These are phyloP conservation scores for Beta macrorhiza DNA, from an alignment of 179 eudicot genomes.

Conservation along the genomic window DNA sequence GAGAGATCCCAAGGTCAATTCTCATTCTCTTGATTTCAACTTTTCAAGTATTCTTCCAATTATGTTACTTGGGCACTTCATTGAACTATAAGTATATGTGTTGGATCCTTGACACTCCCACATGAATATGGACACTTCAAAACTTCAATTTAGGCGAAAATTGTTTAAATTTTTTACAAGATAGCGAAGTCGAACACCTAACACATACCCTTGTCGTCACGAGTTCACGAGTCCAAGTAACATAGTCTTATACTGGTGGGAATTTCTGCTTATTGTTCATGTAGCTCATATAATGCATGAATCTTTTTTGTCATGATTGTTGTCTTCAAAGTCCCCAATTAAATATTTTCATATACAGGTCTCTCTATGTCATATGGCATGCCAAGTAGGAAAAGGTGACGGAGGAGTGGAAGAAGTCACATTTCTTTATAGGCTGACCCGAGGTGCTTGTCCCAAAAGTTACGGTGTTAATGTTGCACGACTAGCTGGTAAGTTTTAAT, in stretches of 20 bases:
- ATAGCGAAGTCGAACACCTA: too few relatives aligned
- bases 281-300: not conserved
- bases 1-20: slow-evolving; percentile 55
- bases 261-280: not conserved
- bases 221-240: too few relatives aligned
- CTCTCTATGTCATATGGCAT: slow-evolving; percentile 92
- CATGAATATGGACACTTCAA: too few relatives aligned
- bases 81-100: too few relatives aligned
- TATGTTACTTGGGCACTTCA: too few relatives aligned
- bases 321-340: not conserved
- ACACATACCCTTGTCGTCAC: too few relatives aligned
- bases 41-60: slow-evolving; percentile 1
- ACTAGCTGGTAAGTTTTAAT: slow-evolving; percentile 58
- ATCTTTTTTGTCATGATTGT: not conserved
- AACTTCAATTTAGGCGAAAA: too few relatives aligned
- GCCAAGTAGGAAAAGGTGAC: slow-evolving; percentile 70
- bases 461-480: slow-evolving; percentile 97
- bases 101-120: too few relatives aligned
- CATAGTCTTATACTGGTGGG: too few relatives aligned
- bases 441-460: slow-evolving; percentile 96
- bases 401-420: slow-evolving; percentile 89
- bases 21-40: slow-evolving; percentile 14
- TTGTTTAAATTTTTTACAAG: too few relatives aligned
- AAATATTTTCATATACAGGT: slow-evolving; percentile 45
- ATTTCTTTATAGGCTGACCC: slow-evolving; percentile 77